Evolutionary conservation across 73 alveolate species (phyloP).

Genomic region (Halteria grandinella): DNA sequence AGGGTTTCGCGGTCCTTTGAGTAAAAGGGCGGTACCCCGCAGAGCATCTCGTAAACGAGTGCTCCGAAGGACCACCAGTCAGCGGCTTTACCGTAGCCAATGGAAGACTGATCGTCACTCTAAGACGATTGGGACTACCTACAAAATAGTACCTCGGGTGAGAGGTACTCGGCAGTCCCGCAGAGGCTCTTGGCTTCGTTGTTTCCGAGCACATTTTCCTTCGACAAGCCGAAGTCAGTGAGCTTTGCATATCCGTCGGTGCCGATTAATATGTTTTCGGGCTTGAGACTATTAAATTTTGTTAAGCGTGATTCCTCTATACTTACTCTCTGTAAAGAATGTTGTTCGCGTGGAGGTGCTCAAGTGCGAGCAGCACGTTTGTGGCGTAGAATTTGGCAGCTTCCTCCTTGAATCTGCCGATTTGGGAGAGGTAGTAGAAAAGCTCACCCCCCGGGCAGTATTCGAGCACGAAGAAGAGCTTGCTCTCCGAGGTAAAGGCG

Average conservation of each 20-base stretch:
- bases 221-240: constrained; percentile 63
- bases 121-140: too few species aligned
- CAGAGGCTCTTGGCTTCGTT: background rate
- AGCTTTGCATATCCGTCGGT: constrained; percentile 59
- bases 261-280: constrained; percentile 60
- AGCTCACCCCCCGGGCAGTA: constrained; percentile 73
- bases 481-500: constrained; percentile 82
- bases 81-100: background rate
- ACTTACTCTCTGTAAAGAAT: constrained; percentile 70
- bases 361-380: constrained; percentile 40
- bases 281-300: constrained; percentile 39
- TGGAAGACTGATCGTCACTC: too few species aligned
- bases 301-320: background rate
- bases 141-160: constrained; percentile 55
- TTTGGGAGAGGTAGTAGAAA: background rate
- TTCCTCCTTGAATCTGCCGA: background rate
- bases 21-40: constrained; percentile 6
- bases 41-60: constrained; percentile 20
- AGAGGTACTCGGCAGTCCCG: constrained; percentile 40
- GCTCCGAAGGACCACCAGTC: constrained; percentile 49
- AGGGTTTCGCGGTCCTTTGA: too few species aligned
- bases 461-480: constrained; percentile 75
- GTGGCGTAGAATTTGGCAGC: constrained; percentile 50
- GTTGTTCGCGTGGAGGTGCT: constrained; percentile 28
- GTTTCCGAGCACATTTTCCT: background rate